Percentiles rank a stretch among this genome's conserved stretches.
Evolutionary conservation across 2,329 filamentous ascomycete species (phyloP).

Genomic region (Gnomoniopsis sp.): DNA sequence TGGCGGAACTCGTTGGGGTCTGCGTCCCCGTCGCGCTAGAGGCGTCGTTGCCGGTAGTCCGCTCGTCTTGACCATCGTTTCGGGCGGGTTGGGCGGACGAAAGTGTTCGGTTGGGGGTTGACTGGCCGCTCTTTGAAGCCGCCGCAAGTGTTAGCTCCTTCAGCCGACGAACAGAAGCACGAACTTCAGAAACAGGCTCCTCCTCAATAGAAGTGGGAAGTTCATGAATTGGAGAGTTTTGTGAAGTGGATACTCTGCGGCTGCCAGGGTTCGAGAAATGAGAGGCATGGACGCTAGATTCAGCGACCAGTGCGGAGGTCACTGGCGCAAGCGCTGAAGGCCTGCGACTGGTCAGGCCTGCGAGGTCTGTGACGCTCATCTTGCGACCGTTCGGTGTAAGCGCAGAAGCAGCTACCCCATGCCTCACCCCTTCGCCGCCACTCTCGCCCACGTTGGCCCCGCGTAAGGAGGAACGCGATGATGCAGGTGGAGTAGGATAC

Average conservation of each 20-base stretch:
- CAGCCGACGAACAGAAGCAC: slow-evolving; percentile 64
- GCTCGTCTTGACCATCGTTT: slow-evolving; percentile 39
- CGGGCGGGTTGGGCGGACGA: slow-evolving; percentile 59
- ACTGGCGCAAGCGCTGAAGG: slow-evolving; percentile 54
- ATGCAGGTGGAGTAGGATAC: slow-evolving; percentile 59
- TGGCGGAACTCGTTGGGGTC: slow-evolving; percentile 45
- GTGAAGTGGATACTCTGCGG: slow-evolving; percentile 47
- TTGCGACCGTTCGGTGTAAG: slow-evolving; percentile 35
- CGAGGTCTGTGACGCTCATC: slow-evolving; percentile 42
- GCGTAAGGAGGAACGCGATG: slow-evolving; percentile 43
- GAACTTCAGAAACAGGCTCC: slow-evolving; percentile 44
- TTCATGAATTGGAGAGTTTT: slow-evolving; percentile 47
- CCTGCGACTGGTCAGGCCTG: slow-evolving; percentile 39
- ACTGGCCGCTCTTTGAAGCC: slow-evolving; percentile 83
- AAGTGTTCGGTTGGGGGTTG: slow-evolving; percentile 84
- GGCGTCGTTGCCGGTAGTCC: slow-evolving; percentile 36
- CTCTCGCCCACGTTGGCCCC: slow-evolving; percentile 39
- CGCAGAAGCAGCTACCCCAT: slow-evolving; percentile 28
- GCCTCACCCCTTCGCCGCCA: slow-evolving; percentile 33
- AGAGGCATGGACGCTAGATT: slow-evolving; percentile 60
- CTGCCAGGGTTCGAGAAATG: slow-evolving; percentile 67
- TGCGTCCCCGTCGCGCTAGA: slow-evolving; percentile 48
- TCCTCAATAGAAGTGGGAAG: slow-evolving; percentile 33
- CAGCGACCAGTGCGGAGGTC: slow-evolving; percentile 58
- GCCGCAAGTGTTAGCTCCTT: slow-evolving; percentile 86